A percentile compares a stretch with the other conserved stretches of the same genome.
These are phyloP conservation scores for Sisymbrium irio DNA, from an alignment of 345 rosid species.

Conservation along the genomic window DNA sequence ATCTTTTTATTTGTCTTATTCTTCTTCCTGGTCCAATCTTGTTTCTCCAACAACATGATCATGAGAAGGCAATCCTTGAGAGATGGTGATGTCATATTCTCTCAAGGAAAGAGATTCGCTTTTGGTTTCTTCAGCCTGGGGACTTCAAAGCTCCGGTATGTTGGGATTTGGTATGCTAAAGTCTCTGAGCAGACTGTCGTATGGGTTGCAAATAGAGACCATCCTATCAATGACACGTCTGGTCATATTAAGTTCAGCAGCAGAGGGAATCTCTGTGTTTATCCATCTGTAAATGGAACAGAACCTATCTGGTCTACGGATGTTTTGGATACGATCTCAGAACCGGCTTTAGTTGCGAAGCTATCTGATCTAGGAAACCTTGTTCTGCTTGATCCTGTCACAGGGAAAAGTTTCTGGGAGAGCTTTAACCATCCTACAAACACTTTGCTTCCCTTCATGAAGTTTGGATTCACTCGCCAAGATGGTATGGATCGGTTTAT, in stretches of 20 bases:
- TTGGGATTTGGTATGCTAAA: conserved; percentile 75
- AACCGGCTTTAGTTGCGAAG: conserved; percentile 40
- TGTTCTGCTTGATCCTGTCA: conserved; percentile 39
- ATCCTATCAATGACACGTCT: conserved; percentile 44
- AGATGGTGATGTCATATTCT: conserved; percentile 50
- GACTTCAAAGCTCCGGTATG: conserved; percentile 48
- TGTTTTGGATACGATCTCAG: conserved; percentile 17
- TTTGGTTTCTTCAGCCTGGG: conserved; percentile 70
- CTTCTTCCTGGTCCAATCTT: conserved; percentile 16
- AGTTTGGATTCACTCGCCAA: conserved; percentile 47
- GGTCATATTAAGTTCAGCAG: conserved; percentile 43
- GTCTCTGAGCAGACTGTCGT: conserved; percentile 48
- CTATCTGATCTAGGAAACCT: conserved; percentile 66
- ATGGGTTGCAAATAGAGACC: conserved; percentile 80
- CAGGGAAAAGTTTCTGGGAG: conserved; percentile 48
- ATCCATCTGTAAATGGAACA: conserved; percentile 23
- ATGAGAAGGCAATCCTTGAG: conserved; percentile 29
- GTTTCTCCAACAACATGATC: conserved; percentile 33
- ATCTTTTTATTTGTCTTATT: conserved; percentile 21
- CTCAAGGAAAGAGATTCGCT: conserved; percentile 38
- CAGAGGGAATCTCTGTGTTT: conserved; percentile 45
- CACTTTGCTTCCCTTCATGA: conserved; percentile 62
- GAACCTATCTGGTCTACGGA: conserved; percentile 54
- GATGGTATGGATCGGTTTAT: conserved; percentile 37
- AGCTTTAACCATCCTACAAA: conserved; percentile 71